These are phyloP conservation scores for Fusarium nisikadoi DNA, from an alignment of 2,329 filamentous ascomycete species.

Conservation along the genomic window DNA sequence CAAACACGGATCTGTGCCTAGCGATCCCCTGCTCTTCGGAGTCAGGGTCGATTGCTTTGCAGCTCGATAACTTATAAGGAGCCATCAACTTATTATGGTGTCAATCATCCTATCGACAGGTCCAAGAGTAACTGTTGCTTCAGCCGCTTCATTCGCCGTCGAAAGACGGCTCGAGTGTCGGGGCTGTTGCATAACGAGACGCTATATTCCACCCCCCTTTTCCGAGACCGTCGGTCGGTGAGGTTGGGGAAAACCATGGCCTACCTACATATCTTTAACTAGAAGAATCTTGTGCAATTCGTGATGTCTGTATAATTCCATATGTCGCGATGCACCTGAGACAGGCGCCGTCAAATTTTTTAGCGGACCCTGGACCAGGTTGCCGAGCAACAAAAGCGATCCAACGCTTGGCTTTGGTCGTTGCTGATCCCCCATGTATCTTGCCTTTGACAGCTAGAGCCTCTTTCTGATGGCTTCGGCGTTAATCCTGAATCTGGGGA, in stretches of 20 bases:
- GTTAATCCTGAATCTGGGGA: slow-evolving; percentile 11
- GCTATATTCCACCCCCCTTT: slow-evolving; percentile 92
- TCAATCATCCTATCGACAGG: slow-evolving; percentile 95
- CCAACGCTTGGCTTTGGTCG: background rate
- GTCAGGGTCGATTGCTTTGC: slow-evolving; percentile 81
- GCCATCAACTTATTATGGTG: slow-evolving; percentile 79
- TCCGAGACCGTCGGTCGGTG: slow-evolving; percentile 89
- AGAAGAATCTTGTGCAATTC: background rate
- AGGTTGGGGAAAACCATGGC: slow-evolving; percentile 92
- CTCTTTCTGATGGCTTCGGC: background rate
- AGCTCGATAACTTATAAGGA: slow-evolving; percentile 86
- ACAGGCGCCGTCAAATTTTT: background rate
- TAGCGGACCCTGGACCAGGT: background rate
- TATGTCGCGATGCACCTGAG: background rate
- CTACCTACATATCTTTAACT: slow-evolving; percentile 67
- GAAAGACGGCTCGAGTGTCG: slow-evolving; percentile 72
- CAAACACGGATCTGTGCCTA: slow-evolving; percentile 84
- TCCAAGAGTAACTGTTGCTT: slow-evolving; percentile 80
- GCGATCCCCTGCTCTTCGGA: slow-evolving; percentile 70
- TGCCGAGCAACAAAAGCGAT: background rate
- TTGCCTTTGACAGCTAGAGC: background rate
- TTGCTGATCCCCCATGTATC: background rate
- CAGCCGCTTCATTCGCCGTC: slow-evolving; percentile 73
- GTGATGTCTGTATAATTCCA: background rate
- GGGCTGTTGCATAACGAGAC: slow-evolving; percentile 66